Conservation (phyloP, 108 stramenopile species). For the Nitzschia sp. region DNA sequence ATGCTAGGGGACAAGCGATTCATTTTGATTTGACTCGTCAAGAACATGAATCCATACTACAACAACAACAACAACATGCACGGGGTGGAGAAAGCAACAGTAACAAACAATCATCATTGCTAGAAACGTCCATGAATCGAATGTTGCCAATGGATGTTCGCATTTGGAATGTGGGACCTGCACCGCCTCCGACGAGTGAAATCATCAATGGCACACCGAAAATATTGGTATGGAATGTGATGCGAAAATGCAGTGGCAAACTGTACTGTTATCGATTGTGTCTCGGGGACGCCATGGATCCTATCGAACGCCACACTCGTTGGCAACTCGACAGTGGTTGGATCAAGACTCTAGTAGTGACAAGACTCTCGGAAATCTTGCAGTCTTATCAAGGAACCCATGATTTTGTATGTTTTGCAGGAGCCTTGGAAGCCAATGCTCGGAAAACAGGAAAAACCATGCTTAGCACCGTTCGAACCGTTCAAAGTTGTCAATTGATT, state of each 20-base stretch:
- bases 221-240: constrained; percentile 66
- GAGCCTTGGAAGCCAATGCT: constrained; percentile 64
- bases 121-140: constrained; percentile 61
- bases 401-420: constrained; percentile 83
- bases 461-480: constrained; percentile 65
- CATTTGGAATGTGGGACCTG: constrained; percentile 44
- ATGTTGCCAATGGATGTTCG: constrained; percentile 67
- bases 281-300: constrained; percentile 57
- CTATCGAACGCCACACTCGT: constrained; percentile 64
- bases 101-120: neutral
- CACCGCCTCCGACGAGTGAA: constrained; percentile 31
- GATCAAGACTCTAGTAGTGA: constrained; percentile 12
- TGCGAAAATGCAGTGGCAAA: constrained; percentile 56
- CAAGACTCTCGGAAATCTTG: constrained; percentile 44
- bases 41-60: constrained; percentile 6
- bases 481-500: constrained; percentile 62
- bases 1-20: constrained; percentile 84
- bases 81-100: constrained; percentile 7
- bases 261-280: constrained; percentile 79
- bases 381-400: constrained; percentile 68
- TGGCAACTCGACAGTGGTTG: constrained; percentile 49
- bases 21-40: constrained; percentile 74
- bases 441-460: constrained; percentile 35
- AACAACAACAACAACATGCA: constrained; percentile 3
- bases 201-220: constrained; percentile 4